phyloP scores from a whole-genome alignment of 371 early-diverging fungal species.

The Mucor racemosus region DNA sequence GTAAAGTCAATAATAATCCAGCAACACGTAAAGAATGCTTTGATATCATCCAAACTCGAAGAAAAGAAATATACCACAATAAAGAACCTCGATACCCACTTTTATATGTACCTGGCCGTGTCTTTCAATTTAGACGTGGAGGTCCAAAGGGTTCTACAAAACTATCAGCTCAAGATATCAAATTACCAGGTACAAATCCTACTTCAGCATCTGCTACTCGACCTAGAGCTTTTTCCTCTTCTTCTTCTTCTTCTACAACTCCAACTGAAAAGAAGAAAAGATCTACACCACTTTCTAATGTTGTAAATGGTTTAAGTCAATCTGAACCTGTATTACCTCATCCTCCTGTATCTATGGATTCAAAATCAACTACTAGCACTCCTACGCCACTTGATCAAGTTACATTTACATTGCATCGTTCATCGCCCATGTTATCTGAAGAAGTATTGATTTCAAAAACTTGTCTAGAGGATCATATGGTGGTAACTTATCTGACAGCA shows the following conservation, averaged over 20 bases:
- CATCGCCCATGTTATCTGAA: constrained; percentile 42
- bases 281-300: constrained; percentile 12
- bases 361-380: neutral
- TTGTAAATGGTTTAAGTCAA: constrained; percentile 12
- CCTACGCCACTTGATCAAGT: constrained; percentile 18
- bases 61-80: constrained; percentile 47
- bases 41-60: constrained; percentile 45
- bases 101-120: constrained; percentile 50
- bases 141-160: neutral
- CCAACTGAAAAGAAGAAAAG: constrained; percentile 9
- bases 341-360: constrained; percentile 2
- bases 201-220: neutral
- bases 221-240: constrained; percentile 13
- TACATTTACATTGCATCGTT: constrained; percentile 43
- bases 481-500: constrained; percentile 53
- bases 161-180: constrained; percentile 8
- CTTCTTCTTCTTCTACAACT: neutral
- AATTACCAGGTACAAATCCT: constrained; percentile 16
- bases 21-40: constrained; percentile 43
- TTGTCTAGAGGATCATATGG: constrained; percentile 55
- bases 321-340: constrained; percentile 29
- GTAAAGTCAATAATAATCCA: constrained; percentile 42
- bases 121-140: constrained; percentile 47
- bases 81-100: constrained; percentile 51
- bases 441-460: constrained; percentile 51